Percentiles rank a stretch among this genome's conserved stretches.
These are phyloP conservation scores for Penicillium psychrofluorescens DNA, from an alignment of 495 filamentous ascomycete genomes.

Conservation along the genomic window DNA sequence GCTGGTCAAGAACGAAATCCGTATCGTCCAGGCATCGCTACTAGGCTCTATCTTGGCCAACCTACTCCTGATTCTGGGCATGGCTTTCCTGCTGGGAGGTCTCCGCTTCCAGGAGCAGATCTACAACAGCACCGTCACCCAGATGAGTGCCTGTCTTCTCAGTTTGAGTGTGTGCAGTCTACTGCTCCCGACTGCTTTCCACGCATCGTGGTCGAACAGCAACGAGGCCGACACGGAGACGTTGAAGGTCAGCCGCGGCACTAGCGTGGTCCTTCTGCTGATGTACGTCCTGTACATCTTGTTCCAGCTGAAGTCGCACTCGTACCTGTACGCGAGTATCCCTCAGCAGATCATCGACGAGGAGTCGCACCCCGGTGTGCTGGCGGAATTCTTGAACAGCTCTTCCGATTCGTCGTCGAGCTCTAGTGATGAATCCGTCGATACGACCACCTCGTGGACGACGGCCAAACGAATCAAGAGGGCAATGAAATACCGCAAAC, in stretches of 20 bases:
- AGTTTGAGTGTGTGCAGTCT: constrained; percentile 85
- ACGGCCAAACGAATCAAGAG: constrained; percentile 67
- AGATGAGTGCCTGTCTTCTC: constrained; percentile 90
- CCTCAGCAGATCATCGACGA: constrained; percentile 86
- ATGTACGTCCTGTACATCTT: constrained; percentile 81
- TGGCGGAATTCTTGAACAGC: constrained; percentile 71
- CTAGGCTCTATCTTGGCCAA: constrained; percentile 86
- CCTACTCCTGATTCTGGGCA: constrained; percentile 79
- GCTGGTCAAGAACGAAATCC: constrained; percentile 60
- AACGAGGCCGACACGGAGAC: constrained; percentile 57
- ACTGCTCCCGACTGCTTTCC: constrained; percentile 81
- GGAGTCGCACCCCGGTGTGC: constrained; percentile 74
- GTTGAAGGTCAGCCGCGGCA: constrained; percentile 79
- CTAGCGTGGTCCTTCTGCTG: constrained; percentile 78
- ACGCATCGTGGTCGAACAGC: constrained; percentile 70
- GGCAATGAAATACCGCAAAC: constrained; percentile 58
- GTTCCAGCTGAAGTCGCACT: constrained; percentile 87
- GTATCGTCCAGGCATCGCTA: constrained; percentile 82
- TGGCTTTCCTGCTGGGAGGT: constrained; percentile 83
- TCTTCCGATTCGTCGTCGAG: constrained; percentile 56
- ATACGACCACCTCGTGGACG: constrained; percentile 60
- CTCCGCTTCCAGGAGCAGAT: constrained; percentile 86
- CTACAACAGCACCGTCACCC: constrained; percentile 90
- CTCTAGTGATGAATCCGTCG: constrained; percentile 59
- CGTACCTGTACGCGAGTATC: constrained; percentile 85